A percentile compares a stretch with the other conserved stretches of the same genome.
Evolutionary conservation across 306 rosid species (phyloP).

Genomic region (Gastrolobium villosum): DNA sequence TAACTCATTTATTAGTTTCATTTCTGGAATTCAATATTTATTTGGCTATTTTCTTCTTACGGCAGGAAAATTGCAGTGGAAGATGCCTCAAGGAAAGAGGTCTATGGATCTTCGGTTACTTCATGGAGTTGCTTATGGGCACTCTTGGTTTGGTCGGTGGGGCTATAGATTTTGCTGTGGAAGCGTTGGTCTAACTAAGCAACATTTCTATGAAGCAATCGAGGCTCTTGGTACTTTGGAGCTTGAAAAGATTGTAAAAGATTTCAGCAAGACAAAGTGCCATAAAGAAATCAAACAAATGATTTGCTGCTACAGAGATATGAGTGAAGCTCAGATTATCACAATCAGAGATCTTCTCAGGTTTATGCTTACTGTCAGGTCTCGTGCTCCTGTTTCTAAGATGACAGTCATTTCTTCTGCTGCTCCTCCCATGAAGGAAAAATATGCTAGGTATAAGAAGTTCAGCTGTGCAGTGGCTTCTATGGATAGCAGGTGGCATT

Average conservation of each 20-base stretch:
- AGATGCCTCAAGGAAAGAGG: conserved; percentile 77
- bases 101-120: conserved; percentile 88
- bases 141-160: conserved; percentile 97
- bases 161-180: conserved; percentile 80
- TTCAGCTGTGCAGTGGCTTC: conserved; percentile 66
- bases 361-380: conserved; percentile 85
- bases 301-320: conserved; percentile 72
- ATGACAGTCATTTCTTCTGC: conserved; percentile 32
- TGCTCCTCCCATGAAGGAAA: conserved; percentile 62
- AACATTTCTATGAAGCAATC: conserved; percentile 65
- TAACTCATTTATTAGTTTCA: background rate
- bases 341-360: conserved; percentile 78
- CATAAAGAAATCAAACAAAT: conserved; percentile 68
- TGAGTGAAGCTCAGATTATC: conserved; percentile 79
- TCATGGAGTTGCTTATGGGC: conserved; percentile 89
- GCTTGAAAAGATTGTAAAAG: conserved; percentile 62
- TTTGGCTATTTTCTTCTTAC: conserved; percentile 20
- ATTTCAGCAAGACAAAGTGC: conserved; percentile 50
- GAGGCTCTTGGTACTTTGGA: conserved; percentile 66
- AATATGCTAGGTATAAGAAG: conserved; percentile 63
- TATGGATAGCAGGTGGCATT: conserved; percentile 99
- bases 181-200: conserved; percentile 73
- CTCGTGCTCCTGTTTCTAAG: conserved; percentile 56
- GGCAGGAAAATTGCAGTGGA: conserved; percentile 77
- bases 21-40: background rate